Evolutionary conservation across 2,329 filamentous ascomycete species (phyloP), one percentile per base, ranked within the genome.

Genomic region (Knufia fluminis): DNA sequence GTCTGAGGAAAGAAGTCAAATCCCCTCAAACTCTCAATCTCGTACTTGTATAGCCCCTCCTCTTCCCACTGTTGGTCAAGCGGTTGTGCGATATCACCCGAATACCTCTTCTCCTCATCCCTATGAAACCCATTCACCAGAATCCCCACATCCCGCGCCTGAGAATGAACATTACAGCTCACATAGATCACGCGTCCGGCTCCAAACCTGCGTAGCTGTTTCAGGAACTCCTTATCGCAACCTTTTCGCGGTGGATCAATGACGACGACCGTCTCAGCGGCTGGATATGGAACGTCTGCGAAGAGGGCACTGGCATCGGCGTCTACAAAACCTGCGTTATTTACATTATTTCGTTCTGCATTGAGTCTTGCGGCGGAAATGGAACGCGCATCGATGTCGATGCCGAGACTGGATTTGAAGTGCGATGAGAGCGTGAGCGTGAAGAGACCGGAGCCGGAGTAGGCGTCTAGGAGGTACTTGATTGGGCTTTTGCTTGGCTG

Each of bases 1-100:
- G 80, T 83, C 67, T 97, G 91, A 10, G 92, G 92, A 68, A 98
- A 98, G 68, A 98, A 97, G 65, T 98, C 92, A 62, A 97, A 97
- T 0, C 91, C 92, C 42, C 85, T 76, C 41, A 98, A 68, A 62
- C 86, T 94, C 74, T 97, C 91, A 64, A 98, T 86, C 66, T 83
- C 80, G 68, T 96, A 98, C 54, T 75, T 46, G 67, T 63, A 63
- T 39, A 66, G 60, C 33, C 59, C 57, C 45, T 61, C 59, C 42
- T 61, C 60, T 19, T 47, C 45, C 61, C 12, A 35, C 49, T 26
- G 23, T 8, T 64, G 67, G 43, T 69, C 66, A 12, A 54, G 42
- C 3, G 47, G 52, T 14, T 49, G 53, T 24, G 49, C 52, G 20
- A 65, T 56, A 59, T 71, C 61, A 17, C 54, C 10, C 59, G 63